Evolutionary conservation across 2,329 filamentous ascomycete species (phyloP), one percentile per base, ranked within the genome.

Genomic region (Kalmusia sp.): DNA sequence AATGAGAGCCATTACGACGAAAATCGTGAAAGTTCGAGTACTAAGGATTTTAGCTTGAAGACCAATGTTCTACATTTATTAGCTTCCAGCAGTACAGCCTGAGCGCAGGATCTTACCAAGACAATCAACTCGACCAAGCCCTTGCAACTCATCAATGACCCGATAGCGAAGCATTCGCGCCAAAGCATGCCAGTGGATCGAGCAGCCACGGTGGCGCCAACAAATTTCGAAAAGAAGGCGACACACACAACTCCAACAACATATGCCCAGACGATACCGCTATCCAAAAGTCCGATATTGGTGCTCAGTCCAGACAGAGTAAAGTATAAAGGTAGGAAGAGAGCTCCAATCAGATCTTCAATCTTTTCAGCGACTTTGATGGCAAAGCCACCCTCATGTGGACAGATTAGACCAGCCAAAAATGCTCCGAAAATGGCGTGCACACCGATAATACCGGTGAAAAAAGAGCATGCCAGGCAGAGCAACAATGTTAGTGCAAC

Each of bases 351-450:
- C 9, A 97, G 78, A 81, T 98, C 93, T 72, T 98, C 93, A 54
- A 98, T 88, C 79, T 97, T 97, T 69, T 96, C 92, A 0, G 92
- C 95, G 34, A 96, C 79, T 62, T 93, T 93, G 74, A 96, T 95
- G 19, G 91, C 90, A 68, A 96, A 96, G 24, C 92, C 91, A 43
- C 90, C 89, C 52, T 96, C 90, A 67, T 95, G 92, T 0, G 93
- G 93, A 62, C 92, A 92, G 52, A 98, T 95, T 22, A 98, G 74
- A 1, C 93, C 93, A 35, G 93, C 85, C 53, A 97, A 81, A 71
- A 98, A 98, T 3, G 89, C 92, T 35, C 93, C 93, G 66, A 98
- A 98, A 69, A 98, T 97, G 51, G 93, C 86, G 71, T 98, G 93
- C 1, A 97, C 87, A 40, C 93, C 93, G 67, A 98, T 96, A 54